These are phyloP conservation scores for Coriolopsis trogii DNA, from an alignment of 1,284 basidiomycete genomes.

Conservation along the genomic window DNA sequence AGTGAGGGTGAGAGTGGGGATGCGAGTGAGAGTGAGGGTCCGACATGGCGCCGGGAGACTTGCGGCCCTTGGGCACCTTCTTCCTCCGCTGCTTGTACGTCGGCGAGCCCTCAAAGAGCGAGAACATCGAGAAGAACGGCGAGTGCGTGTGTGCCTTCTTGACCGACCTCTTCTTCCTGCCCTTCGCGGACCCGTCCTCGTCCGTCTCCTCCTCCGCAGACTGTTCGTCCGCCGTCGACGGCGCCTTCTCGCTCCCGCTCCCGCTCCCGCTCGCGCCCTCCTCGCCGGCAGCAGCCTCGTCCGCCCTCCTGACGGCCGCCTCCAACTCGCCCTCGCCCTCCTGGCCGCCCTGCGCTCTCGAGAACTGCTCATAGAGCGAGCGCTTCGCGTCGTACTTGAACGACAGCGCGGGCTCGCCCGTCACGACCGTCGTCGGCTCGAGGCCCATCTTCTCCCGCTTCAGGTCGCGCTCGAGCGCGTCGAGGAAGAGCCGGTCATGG, in stretches of 20 bases:
- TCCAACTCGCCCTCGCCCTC: slow-evolving; percentile 63
- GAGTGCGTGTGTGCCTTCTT: slow-evolving; percentile 44
- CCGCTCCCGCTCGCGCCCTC: no score
- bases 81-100: slow-evolving; percentile 88
- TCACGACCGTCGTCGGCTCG: slow-evolving; percentile 78
- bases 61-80: slow-evolving; percentile 50
- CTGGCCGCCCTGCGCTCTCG: slow-evolving; percentile 50
- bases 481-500: slow-evolving; percentile 93
- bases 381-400: slow-evolving; percentile 86
- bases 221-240: slow-evolving; percentile 27
- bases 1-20: no score
- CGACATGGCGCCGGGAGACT: slow-evolving; percentile 8
- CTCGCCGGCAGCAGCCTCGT: slow-evolving; percentile 35
- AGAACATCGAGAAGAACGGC: slow-evolving; percentile 68
- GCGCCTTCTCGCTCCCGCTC: slow-evolving; percentile 31
- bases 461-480: slow-evolving; percentile 90
- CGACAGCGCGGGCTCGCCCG: slow-evolving; percentile 80
- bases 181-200: slow-evolving; percentile 15
- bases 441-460: slow-evolving; percentile 90
- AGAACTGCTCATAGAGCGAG: slow-evolving; percentile 87
- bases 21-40: background rate
- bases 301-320: slow-evolving; percentile 49
- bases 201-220: slow-evolving; percentile 29
- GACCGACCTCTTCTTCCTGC: slow-evolving; percentile 22
- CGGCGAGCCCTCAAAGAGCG: slow-evolving; percentile 81